These are phyloP conservation scores for Solanum chmielewskii DNA, from an alignment of 257 asterid genomes.

Conservation along the genomic window DNA sequence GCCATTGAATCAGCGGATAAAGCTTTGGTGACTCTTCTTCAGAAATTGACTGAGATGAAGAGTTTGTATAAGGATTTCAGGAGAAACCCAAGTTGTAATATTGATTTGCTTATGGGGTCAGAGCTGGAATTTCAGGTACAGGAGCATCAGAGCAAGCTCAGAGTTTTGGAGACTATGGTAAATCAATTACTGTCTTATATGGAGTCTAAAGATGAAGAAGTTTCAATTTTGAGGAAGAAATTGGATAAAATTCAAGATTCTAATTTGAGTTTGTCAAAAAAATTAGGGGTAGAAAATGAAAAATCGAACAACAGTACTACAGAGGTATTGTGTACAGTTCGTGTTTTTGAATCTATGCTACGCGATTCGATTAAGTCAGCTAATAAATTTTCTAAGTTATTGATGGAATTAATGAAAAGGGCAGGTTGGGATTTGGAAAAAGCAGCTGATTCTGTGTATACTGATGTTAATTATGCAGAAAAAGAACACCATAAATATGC, in stretches of 20 bases:
- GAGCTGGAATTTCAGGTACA: conserved; percentile 79
- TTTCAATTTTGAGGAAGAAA: conserved; percentile 45
- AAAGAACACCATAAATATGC: conserved; percentile 62
- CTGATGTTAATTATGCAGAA: conserved; percentile 43
- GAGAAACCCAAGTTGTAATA: conserved; percentile 17
- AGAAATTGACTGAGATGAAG: conserved; percentile 62
- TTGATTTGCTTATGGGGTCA: conserved; percentile 47
- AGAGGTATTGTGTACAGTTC: conserved; percentile 49
- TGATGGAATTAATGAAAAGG: conserved; percentile 64
- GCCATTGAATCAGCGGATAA: conserved; percentile 66
- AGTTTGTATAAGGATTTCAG: conserved; percentile 33
- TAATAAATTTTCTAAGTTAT: conserved; percentile 56
- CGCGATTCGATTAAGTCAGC: conserved; percentile 52
- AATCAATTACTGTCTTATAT: conserved; percentile 65
- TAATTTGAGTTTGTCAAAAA: conserved; percentile 35
- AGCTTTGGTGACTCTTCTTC: conserved; percentile 51
- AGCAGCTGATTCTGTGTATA: conserved; percentile 53
- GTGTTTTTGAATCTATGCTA: conserved; percentile 76
- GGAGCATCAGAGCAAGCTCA: conserved; percentile 99
- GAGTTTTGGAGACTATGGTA: conserved; percentile 80
- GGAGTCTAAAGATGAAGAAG: conserved; percentile 77
- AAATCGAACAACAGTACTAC: conserved; percentile 7
- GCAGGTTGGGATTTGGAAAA: conserved; percentile 82
- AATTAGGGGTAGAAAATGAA: conserved; percentile 30
- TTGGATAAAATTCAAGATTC: conserved; percentile 27